Percentiles rank a stretch among this genome's conserved stretches.
phyloP scores from a whole-genome alignment of 208 protist genomes.

The Leishmania major region DNA sequence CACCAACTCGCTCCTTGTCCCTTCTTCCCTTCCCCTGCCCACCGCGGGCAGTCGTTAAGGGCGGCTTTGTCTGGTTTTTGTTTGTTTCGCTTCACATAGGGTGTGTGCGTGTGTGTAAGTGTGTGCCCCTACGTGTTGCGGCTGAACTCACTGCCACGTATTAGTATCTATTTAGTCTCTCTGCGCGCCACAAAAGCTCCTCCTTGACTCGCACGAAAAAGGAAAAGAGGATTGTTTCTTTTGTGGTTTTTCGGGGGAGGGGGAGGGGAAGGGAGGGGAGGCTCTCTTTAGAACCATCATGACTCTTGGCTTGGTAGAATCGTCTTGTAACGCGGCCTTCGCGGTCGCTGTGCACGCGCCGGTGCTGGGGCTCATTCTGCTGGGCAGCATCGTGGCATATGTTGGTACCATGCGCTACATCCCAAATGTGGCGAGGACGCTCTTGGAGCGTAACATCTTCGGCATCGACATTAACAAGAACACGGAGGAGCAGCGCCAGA shows the following conservation, averaged over 20 bases:
- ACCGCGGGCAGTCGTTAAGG: neutral
- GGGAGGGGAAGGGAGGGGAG: no score
- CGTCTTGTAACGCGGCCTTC: slow-evolving; percentile 17
- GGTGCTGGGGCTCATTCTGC: slow-evolving; percentile 51
- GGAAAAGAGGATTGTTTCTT: neutral
- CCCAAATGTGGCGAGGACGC: slow-evolving; percentile 47
- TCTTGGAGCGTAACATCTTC: slow-evolving; percentile 87
- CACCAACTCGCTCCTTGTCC: neutral
- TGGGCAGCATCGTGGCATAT: slow-evolving; percentile 72
- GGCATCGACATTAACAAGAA: slow-evolving; percentile 97
- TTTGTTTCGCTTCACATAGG: neutral
- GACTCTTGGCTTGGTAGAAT: slow-evolving; percentile 6
- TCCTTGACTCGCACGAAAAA: neutral
- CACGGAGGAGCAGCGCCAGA: slow-evolving; percentile 60
- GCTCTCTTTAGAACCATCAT: neutral
- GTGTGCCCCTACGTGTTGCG: neutral
- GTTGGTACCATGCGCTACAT: slow-evolving; percentile 64
- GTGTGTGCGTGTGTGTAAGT: no score
- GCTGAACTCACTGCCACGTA: neutral
- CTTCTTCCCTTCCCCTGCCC: neutral
- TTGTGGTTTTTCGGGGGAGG: neutral
- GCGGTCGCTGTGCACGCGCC: slow-evolving; percentile 42
- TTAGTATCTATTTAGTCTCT: neutral
- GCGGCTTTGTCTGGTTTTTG: no score
- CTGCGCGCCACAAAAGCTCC: neutral